Evolutionary conservation across 1,284 basidiomycete species (phyloP).

Genomic region (Microbotryomycetes sp.): DNA sequence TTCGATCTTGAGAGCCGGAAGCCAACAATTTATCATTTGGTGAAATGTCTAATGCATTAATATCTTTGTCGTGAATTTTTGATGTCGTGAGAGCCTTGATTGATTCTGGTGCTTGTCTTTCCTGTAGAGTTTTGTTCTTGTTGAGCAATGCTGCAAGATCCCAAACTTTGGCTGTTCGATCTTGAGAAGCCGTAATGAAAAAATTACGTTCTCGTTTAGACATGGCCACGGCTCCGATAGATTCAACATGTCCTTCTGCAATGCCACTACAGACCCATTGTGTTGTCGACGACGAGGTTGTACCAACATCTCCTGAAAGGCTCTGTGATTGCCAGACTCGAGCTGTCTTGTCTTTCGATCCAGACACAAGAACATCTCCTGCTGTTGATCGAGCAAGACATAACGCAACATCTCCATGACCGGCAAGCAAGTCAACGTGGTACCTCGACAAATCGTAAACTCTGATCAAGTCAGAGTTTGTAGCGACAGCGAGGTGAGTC

Average conservation of each 20-base stretch:
- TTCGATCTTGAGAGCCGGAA: constrained; percentile 93
- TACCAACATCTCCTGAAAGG: not conserved
- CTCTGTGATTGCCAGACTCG: constrained; percentile 63
- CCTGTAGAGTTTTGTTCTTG: constrained; percentile 15
- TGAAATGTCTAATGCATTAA: constrained; percentile 89
- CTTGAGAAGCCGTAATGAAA: constrained; percentile 90
- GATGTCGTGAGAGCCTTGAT: constrained; percentile 73
- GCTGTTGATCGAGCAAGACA: constrained; percentile 65
- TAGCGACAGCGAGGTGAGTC: constrained; percentile 81
- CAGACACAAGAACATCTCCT: constrained; percentile 72
- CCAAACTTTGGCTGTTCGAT: constrained; percentile 98
- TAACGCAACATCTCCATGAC: constrained; percentile 87
- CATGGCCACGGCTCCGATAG: constrained; percentile 82
- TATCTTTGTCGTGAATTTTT: constrained; percentile 96
- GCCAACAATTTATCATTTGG: constrained; percentile 84
- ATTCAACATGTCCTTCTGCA: constrained; percentile 91
- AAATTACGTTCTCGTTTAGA: constrained; percentile 57
- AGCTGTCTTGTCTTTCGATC: constrained; percentile 84
- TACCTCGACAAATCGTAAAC: constrained; percentile 61
- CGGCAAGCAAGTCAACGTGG: constrained; percentile 73
- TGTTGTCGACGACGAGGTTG: constrained; percentile 40
- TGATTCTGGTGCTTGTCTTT: constrained; percentile 45
- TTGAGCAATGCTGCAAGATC: constrained; percentile 59
- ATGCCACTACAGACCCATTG: constrained; percentile 73
- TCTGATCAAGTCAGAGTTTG: constrained; percentile 87